These are phyloP conservation scores for Didymella pomorum DNA, from an alignment of 2,329 filamentous ascomycete species.

Conservation along the genomic window DNA sequence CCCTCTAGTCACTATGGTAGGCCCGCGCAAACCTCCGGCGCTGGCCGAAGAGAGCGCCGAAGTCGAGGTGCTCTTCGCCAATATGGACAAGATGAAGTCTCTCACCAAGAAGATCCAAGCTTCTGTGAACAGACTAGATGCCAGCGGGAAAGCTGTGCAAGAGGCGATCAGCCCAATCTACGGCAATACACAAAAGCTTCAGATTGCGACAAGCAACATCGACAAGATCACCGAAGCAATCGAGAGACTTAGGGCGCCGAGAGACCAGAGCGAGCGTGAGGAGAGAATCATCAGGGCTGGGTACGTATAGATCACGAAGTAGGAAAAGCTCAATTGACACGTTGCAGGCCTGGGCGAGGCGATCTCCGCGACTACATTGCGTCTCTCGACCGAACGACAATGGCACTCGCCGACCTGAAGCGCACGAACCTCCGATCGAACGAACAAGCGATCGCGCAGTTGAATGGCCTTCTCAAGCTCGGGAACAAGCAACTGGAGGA, in stretches of 20 bases:
- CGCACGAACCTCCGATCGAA: conserved; percentile 92
- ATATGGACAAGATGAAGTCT: conserved; percentile 89
- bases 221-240: conserved; percentile 87
- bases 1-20: conserved; percentile 57
- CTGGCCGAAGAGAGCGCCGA: conserved; percentile 73
- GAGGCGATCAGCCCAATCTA: conserved; percentile 93
- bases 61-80: conserved; percentile 71
- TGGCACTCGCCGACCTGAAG: conserved; percentile 83
- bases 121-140: conserved; percentile 82
- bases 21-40: conserved; percentile 60
- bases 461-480: conserved; percentile 77
- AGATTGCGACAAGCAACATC: conserved; percentile 88
- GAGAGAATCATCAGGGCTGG: conserved; percentile 89
- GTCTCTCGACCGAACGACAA: conserved; percentile 87
- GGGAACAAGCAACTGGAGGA: conserved; percentile 85
- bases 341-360: conserved; percentile 59
- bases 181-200: conserved; percentile 87
- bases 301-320: conserved; percentile 48
- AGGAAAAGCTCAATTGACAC: background rate
- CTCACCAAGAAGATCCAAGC: conserved; percentile 96
- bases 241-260: conserved; percentile 85
- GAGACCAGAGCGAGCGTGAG: conserved; percentile 89
- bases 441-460: conserved; percentile 83
- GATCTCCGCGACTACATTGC: conserved; percentile 86
- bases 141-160: conserved; percentile 87